Evolutionary conservation across 2,329 filamentous ascomycete species (phyloP), one percentile per base, ranked within the genome.

Genomic region (Macrophomina tecta): DNA sequence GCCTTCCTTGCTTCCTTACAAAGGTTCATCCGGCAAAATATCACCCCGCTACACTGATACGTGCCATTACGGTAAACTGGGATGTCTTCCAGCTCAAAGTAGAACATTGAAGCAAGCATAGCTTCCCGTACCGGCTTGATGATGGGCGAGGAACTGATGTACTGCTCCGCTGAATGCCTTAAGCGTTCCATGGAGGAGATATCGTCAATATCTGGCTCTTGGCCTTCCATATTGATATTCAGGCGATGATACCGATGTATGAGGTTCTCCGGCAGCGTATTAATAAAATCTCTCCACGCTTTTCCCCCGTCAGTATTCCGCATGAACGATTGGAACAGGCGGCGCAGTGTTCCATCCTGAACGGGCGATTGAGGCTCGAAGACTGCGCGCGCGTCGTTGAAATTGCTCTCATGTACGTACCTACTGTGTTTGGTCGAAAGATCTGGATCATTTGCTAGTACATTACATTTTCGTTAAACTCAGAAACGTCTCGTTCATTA

Each of bases 301-400:
- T 69, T 68, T 56, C 74, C 70, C 0, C 70, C 68, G 55, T 76
- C 73, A 23, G 74, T 64, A 32, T 67, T 68, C 5, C 70, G 65
- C 67, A 72, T 72, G 38, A 72, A 72, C 6, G 51, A 69, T 36
- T 69, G 52, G 52, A 69, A 66, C 2, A 75, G 51, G 42, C 73
- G 67, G 38, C 63, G 18, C n/a, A n/a, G n/a, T 45, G 73, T 74
- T 32, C 70, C 48, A 16, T 72, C 69, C 48, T 65, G 70, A 11
- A 71, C 70, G 4, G 72, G 73, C 3, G 71, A 75, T 40, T 70
- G 68, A 14, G 70, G 67, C 14, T 69, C 69, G 8, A 70, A 67
- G 45, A 70, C 40, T 36, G 67, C 12, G 38, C 32, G 3, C 49
- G 49, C 5, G 38, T 64, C 18, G 18, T 64, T 42, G 6, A 64